A percentile compares a stretch with the other conserved stretches of the same genome.
Evolutionary conservation across 768 basidiomycete genomes (phyloP).

Genomic region (Strobilomyces echinocephalus): DNA sequence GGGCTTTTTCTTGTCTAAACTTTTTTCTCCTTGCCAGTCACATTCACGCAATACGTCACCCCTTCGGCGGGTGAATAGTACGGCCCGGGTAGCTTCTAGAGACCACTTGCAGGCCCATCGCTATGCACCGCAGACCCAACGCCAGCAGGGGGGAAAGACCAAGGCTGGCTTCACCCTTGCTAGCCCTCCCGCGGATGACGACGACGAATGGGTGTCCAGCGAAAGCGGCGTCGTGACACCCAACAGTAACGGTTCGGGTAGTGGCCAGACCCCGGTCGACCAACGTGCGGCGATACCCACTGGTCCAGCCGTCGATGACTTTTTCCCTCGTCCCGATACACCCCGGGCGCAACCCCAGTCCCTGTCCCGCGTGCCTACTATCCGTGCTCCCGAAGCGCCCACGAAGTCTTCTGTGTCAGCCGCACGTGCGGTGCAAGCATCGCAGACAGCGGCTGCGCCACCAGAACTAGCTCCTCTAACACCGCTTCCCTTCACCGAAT

Average conservation of each 20-base stretch:
- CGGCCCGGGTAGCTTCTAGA: constrained; percentile 26
- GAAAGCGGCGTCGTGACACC: constrained; percentile 74
- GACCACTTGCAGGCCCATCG: constrained; percentile 34
- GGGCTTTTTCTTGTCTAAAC: constrained; percentile 15
- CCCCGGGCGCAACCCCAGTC: constrained; percentile 30
- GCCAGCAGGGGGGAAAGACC: constrained; percentile 31
- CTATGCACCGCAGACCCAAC: constrained; percentile 25
- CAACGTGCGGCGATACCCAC: constrained; percentile 14
- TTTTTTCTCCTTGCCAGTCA: constrained; percentile 2
- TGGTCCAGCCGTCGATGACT: constrained; percentile 14
- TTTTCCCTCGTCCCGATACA: constrained; percentile 24
- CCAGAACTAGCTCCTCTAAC: constrained; percentile 6
- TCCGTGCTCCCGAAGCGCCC: constrained; percentile 27
- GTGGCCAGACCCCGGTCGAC: constrained; percentile 32
- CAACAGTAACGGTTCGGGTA: constrained; percentile 44
- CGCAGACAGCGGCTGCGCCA: constrained; percentile 12
- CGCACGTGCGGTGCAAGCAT: constrained; percentile 17
- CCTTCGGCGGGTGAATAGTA: constrained; percentile 25
- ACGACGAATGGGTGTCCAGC: constrained; percentile 76
- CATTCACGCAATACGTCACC: constrained; percentile 25
- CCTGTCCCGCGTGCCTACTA: constrained; percentile 32
- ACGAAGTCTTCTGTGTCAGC: constrained; percentile 10
- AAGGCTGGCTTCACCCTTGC: constrained; percentile 60
- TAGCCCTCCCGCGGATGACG: constrained; percentile 44
- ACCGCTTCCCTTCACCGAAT: constrained; percentile 18